Base-by-base conservation (phyloP, 2,329 filamentous ascomycete genomes). In the Penicillium decumbens region DNA sequence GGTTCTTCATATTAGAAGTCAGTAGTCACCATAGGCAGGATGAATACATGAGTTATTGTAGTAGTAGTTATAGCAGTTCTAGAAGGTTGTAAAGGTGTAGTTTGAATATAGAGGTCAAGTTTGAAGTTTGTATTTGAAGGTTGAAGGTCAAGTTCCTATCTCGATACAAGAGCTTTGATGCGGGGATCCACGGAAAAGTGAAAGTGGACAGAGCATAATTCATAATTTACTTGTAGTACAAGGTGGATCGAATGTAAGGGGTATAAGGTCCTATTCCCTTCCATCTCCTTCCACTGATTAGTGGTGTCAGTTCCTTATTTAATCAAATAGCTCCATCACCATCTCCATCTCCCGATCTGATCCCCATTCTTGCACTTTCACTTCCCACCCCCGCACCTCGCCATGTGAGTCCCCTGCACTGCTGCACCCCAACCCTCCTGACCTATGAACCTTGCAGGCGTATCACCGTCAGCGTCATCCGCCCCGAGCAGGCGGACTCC, bases 391-490 rank as follows among this genome's bases (percentile, higher is more conserved):
- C 37, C 24, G 10, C 20, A 27, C 18, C 12, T 23, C 29, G 41
- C 33, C 48, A 51, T 51, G 42, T 49, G 23, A 33, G 41, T 41
- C 18, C 15, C 30, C 18, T 10, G 32, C 30, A 9, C 4, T 15
- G 20, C 12, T n/a, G 38, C 38, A n/a, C 12, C 12, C 6, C 5
- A 6, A 39, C 24, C 3, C 6, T 20, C 23, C 38, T 25, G 15
- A 40, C 38, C 20, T 23, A 23, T 4, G 10, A 4, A 10, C 13
- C 35, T 12, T 40, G 15, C 60, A 95, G 89, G 90, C 87, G 85
- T 72, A 86, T 95, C 73, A 93, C 89, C 45, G 83, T 95, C 71
- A 89, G 82, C 70, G 87, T 95, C 68, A 87, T 87, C 66, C 86
- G 87, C 58, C 82, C 85, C 57, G 83, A 87, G 67, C 77, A 83